Evolutionary conservation across 2,329 filamentous ascomycete species (phyloP).

Genomic region (Westerdykella aurantiaca): DNA sequence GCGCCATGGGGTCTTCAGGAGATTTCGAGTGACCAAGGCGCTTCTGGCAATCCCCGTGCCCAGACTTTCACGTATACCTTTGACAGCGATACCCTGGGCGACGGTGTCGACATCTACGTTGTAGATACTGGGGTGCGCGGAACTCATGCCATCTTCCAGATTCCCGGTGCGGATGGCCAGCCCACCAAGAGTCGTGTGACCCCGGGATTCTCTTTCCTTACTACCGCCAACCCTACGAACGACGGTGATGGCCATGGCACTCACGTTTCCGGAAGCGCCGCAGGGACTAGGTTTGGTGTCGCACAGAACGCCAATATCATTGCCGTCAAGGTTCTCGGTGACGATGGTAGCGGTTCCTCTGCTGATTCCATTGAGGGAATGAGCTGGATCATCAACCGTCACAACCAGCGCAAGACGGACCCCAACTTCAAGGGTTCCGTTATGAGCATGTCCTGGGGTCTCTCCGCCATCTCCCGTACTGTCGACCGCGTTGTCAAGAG

Average conservation of each 20-base stretch:
- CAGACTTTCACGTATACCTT: slow-evolving; percentile 41
- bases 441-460: slow-evolving; percentile 45
- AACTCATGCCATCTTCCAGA: slow-evolving; percentile 39
- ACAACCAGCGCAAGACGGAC: slow-evolving; percentile 38
- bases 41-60: slow-evolving; percentile 18
- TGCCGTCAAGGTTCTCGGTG: slow-evolving; percentile 49
- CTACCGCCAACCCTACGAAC: slow-evolving; percentile 18
- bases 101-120: slow-evolving; percentile 46
- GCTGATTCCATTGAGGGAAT: slow-evolving; percentile 48
- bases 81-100: slow-evolving; percentile 30
- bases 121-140: slow-evolving; percentile 46
- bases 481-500: slow-evolving; percentile 34
- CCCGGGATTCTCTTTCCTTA: slow-evolving; percentile 38
- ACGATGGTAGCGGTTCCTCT: slow-evolving; percentile 42
- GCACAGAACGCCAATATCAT: slow-evolving; percentile 45
- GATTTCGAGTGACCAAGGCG: slow-evolving; percentile 37
- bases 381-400: slow-evolving; percentile 41
- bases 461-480: slow-evolving; percentile 25
- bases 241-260: slow-evolving; percentile 47
- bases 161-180: background rate
- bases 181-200: slow-evolving; percentile 35
- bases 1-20: slow-evolving; percentile 46
- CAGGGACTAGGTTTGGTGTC: slow-evolving; percentile 42
- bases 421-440: slow-evolving; percentile 41
- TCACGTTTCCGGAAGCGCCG: slow-evolving; percentile 44